These are phyloP conservation scores for Colletotrichum sp. DNA, from an alignment of 2,329 filamentous ascomycete species.

Conservation along the genomic window DNA sequence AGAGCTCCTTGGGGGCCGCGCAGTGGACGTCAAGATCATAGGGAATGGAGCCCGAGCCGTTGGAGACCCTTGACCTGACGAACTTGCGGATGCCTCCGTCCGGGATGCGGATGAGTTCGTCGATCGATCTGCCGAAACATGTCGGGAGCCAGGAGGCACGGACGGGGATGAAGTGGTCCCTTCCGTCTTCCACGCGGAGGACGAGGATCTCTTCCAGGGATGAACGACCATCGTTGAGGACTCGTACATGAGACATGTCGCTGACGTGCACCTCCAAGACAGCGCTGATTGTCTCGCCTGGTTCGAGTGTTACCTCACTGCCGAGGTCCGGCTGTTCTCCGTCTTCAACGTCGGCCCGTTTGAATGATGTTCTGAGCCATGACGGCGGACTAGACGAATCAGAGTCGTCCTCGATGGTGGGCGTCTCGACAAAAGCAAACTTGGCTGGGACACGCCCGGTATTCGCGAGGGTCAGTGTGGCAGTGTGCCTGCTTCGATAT, in stretches of 20 bases:
- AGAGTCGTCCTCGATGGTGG: conserved; percentile 52
- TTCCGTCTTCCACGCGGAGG: conserved; percentile 79
- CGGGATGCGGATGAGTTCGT: conserved; percentile 85
- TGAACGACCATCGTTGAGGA: conserved; percentile 72
- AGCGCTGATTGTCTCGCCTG: conserved; percentile 81
- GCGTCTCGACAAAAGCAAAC: conserved; percentile 80
- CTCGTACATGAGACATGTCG: conserved; percentile 66
- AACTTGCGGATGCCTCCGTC: conserved; percentile 76
- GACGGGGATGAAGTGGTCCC: conserved; percentile 90
- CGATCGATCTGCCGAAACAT: conserved; percentile 84
- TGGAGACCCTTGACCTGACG: conserved; percentile 31
- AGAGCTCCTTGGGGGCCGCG: conserved; percentile 87
- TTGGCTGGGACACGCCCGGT: conserved; percentile 83
- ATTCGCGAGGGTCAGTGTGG: conserved; percentile 85
- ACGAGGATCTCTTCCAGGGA: conserved; percentile 87
- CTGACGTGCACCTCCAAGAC: conserved; percentile 72
- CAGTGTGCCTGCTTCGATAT: conserved; percentile 69
- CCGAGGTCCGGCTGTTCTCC: conserved; percentile 35
- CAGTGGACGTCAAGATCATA: conserved; percentile 68
- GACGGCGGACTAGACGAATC: conserved; percentile 45
- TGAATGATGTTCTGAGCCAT: conserved; percentile 77
- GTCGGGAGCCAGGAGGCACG: conserved; percentile 81
- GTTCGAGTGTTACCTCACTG: conserved; percentile 72
- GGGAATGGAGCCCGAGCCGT: conserved; percentile 54
- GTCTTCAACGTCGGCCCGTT: conserved; percentile 49